Conservation (phyloP, 2,329 filamentous ascomycete genomes). For the Dendrostoma leiphaemia region DNA sequence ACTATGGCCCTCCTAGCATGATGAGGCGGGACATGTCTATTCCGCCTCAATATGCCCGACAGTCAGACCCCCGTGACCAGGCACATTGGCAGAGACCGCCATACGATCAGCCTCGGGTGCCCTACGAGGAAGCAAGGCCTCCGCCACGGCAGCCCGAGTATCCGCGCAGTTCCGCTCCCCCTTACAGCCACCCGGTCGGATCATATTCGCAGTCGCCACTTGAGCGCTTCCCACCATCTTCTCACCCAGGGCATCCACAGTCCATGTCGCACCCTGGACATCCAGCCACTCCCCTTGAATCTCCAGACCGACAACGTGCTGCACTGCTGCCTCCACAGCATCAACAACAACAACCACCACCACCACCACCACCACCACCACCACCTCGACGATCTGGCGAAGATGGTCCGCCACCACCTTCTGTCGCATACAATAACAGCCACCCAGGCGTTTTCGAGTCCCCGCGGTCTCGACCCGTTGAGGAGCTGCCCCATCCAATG, state of each 20-base stretch:
- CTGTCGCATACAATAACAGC: slow-evolving; percentile 46
- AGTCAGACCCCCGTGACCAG: slow-evolving; percentile 40
- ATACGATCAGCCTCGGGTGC: slow-evolving; percentile 41
- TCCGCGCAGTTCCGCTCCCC: slow-evolving; percentile 39
- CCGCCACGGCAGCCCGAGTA: slow-evolving; percentile 49
- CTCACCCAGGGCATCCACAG: slow-evolving; percentile 33
- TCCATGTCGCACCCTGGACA: slow-evolving; percentile 28
- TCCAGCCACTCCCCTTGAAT: slow-evolving; percentile 41
- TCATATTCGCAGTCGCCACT: slow-evolving; percentile 34
- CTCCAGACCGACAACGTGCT: slow-evolving; percentile 49
- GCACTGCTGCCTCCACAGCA: slow-evolving; percentile 34
- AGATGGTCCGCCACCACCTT: slow-evolving; percentile 48
- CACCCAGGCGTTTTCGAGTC: slow-evolving; percentile 42
- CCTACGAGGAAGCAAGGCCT: slow-evolving; percentile 36
- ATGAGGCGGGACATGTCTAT: slow-evolving; percentile 29
- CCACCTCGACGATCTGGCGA: slow-evolving; percentile 42
- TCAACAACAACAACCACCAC: slow-evolving; percentile 31
- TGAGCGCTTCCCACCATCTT: slow-evolving; percentile 38
- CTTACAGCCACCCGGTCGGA: slow-evolving; percentile 35
- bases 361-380: slow-evolving; percentile 23
- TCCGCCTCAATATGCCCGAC: slow-evolving; percentile 41
- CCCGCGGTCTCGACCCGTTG: slow-evolving; percentile 40
- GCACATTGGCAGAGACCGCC: slow-evolving; percentile 35
- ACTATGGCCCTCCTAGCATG: slow-evolving; percentile 33
- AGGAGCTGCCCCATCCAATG: slow-evolving; percentile 56